A percentile compares a stretch with the other conserved stretches of the same genome.
Evolutionary conservation across 441 rosid genomes (phyloP).

Genomic region (Lepidium campestre): DNA sequence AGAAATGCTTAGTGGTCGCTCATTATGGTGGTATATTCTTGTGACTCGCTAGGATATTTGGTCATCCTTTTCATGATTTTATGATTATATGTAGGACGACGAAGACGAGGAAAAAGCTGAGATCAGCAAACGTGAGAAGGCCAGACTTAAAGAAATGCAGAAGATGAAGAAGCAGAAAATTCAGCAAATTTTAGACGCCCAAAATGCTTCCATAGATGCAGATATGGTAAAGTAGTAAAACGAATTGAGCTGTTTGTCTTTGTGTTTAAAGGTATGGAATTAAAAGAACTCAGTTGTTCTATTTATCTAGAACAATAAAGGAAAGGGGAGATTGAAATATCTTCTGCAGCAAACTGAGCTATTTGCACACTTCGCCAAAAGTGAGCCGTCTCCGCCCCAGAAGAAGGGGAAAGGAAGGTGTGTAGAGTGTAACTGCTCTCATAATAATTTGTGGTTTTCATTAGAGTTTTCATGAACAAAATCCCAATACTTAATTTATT

Average conservation of each 20-base stretch:
- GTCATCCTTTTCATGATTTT: not conserved
- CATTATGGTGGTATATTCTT: not conserved
- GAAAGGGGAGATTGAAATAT: conserved; percentile 88
- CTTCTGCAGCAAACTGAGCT: conserved; percentile 96
- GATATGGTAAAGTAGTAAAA: conserved; percentile 58
- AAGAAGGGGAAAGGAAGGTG: conserved; percentile 91
- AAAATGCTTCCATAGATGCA: conserved; percentile 92
- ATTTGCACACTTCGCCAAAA: conserved; percentile 95
- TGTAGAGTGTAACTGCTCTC: not conserved
- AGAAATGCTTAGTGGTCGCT: not conserved
- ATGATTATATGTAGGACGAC: conserved; percentile 39
- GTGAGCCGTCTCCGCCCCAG: conserved; percentile 61
- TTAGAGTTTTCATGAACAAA: not conserved
- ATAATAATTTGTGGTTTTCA: not conserved
- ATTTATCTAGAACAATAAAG: conserved; percentile 63
- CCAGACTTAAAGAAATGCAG: conserved; percentile 84
- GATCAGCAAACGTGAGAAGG: conserved; percentile 82
- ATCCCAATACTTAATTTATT: not conserved
- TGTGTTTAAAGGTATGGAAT: not conserved
- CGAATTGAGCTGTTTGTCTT: not conserved
- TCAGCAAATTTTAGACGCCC: conserved; percentile 83
- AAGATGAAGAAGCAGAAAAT: conserved; percentile 79
- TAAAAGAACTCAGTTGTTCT: not conserved
- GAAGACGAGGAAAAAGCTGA: conserved; percentile 33
- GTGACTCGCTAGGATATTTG: not conserved